Conservation (phyloP, 1,284 basidiomycete genomes). For the Marasmius oreades region DNA sequence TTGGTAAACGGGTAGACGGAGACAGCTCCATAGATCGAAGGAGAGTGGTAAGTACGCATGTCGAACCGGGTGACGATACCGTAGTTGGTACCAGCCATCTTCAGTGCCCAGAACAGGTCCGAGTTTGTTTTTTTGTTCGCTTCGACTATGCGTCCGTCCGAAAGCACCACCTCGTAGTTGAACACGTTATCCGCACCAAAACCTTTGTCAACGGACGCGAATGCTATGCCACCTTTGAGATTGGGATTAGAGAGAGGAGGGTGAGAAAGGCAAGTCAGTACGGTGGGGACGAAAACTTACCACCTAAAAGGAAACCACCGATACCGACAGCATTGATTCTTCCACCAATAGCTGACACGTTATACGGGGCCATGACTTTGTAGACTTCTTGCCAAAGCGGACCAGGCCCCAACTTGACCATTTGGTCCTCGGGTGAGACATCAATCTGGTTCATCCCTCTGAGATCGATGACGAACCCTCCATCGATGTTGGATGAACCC, state of each 20-base stretch:
- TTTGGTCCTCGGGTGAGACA: slow-evolving; percentile 17
- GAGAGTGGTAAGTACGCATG: slow-evolving; percentile 14
- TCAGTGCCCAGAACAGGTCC: slow-evolving; percentile 19
- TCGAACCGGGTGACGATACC: slow-evolving; percentile 22
- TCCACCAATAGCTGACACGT: slow-evolving; percentile 32
- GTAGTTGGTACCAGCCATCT: slow-evolving; percentile 20
- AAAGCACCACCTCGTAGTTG: slow-evolving; percentile 20
- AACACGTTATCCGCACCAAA: slow-evolving; percentile 18
- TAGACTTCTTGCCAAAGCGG: slow-evolving; percentile 36
- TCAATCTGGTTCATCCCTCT: slow-evolving; percentile 24
- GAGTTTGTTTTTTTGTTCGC: slow-evolving; percentile 14
- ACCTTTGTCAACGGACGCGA: slow-evolving; percentile 13
- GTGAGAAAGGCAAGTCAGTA: not conserved
- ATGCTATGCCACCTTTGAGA: slow-evolving; percentile 18
- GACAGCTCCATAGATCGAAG: slow-evolving; percentile 15
- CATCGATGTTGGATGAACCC: too few species aligned
- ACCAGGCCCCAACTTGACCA: slow-evolving; percentile 30
- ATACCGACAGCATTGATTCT: slow-evolving; percentile 31
- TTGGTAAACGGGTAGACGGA: not conserved
- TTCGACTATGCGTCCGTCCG: slow-evolving; percentile 16
- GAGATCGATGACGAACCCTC: slow-evolving; percentile 2
- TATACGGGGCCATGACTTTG: slow-evolving; percentile 20
- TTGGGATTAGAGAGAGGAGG: too few species aligned
- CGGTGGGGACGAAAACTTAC: slow-evolving; percentile 11
- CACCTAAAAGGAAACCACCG: slow-evolving; percentile 30